Base-by-base conservation (phyloP, 768 basidiomycete genomes). In the Xerocomus spinulosus region DNA sequence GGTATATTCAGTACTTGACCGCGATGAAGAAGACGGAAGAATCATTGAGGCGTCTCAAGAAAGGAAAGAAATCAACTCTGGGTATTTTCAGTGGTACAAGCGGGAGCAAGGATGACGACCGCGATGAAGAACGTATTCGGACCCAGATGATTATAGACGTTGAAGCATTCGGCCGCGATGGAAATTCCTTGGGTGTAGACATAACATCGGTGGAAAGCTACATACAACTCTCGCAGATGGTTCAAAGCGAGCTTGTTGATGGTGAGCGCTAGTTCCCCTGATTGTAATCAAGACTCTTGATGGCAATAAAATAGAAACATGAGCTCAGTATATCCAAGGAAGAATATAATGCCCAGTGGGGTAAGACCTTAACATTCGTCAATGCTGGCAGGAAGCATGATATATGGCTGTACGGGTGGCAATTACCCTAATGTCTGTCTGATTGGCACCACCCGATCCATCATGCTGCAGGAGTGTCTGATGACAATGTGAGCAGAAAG, bases 1-100 rank as follows among this genome's bases (percentile, higher is more conserved):
- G 91, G 59, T 96, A 95, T 64, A 81, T 85, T 12, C 76, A 78
- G 47, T 86, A 90, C 60, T 73, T 98, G 20, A 74, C 82, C 9
- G 79, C 81, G 1, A 92, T 94, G 79, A 88, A 83, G 66, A 95
- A 95, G 73, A 91, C 91, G 8, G 92, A 97, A 54, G 92, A 93
- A 61, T 86, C 90, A 10, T 70, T 98, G 21, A 76, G 85, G 32
- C 79, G 88, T 30, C 75, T 95, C 56, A 92, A 93, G 62, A 95
- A 89, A 64, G 86, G 87, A 36, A 91, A 89, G 59, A 90, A 85
- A 55, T 71, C 73, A 0, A 73, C 82, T 0, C 87, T 91, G 64
- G 89, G 90, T 4, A 72, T 96, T 21, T 96, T 98, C 57, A 79
- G 87, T 24, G 72, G 69, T 40, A 53, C 75, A 3, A 63, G 63